Evolutionary conservation across 1,284 basidiomycete species (phyloP), one percentile per base, ranked within the genome.

Genomic region (Tilletiopsis washingtonensis): DNA sequence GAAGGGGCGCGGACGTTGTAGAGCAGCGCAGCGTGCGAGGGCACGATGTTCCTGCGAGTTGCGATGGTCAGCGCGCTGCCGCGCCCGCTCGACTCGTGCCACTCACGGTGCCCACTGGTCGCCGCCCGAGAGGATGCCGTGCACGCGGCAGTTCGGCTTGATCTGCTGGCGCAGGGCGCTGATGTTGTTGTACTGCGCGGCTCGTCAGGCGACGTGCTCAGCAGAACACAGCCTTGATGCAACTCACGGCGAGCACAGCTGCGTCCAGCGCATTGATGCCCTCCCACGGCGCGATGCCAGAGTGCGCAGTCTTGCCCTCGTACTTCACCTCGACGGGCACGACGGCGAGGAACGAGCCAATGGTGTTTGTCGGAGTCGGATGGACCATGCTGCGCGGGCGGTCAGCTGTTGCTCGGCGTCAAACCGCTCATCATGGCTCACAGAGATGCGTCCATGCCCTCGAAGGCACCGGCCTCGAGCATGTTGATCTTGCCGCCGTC

Each of bases 261-360:
- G 86, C 88, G 70, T 89, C 88, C 38, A 87, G 79, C 4, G 88
- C 87, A 67, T 90, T 90, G 52, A 80, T 79, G 21, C 84, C 88
- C 74, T 88, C 84, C 86, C 86, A 88, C 19, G 49, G 15, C 84
- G 83, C 79, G n/a, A 56, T 62, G 9, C 62, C 66, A 0, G 63
- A 62, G 49, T 73, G 66, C 1, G 71, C 65, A 19, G 64, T 60
- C 4, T 46, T 43, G n/a, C 67, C 65, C 12, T 43, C 59, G 52
- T 51, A 66, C n/a, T 50, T 50, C 20, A 64, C 56, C 21, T 51
- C 42, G 14, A 64, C 47, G 15, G 59, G 53, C n/a, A 56, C 51
- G 2, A 66, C 62, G 1, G 85, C 83, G 11, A 78, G 78, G 29
- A 81, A 79, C 14, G 78, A 73, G 36, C 79, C 80, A 0, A 64